These are phyloP conservation scores for Henckelia pumila DNA, from an alignment of 257 asterid genomes.

Conservation along the genomic window DNA sequence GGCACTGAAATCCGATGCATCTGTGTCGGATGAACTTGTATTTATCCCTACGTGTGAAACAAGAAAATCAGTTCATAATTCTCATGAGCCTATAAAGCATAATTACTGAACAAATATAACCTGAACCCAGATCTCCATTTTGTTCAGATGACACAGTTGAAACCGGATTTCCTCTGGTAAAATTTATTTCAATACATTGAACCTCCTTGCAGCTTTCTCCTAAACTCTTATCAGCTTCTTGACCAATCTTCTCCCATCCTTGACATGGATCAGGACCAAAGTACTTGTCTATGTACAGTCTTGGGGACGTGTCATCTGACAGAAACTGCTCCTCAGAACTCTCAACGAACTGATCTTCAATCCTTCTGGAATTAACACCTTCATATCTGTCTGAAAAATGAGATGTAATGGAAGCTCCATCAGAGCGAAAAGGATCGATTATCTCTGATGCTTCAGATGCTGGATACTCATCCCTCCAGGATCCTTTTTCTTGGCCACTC, in stretches of 20 bases:
- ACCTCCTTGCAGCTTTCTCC: constrained; percentile 66
- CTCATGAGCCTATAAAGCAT: neutral
- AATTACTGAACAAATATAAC: constrained; percentile 15
- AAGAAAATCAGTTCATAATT: constrained; percentile 9
- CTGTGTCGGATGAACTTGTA: constrained; percentile 38
- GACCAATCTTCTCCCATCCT: constrained; percentile 83
- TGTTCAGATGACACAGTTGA: constrained; percentile 29
- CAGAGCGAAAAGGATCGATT: constrained; percentile 46
- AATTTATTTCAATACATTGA: constrained; percentile 51
- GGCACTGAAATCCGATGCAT: constrained; percentile 24
- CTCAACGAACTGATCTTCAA: constrained; percentile 48
- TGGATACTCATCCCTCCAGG: constrained; percentile 58
- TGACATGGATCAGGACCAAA: constrained; percentile 88
- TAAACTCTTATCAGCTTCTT: constrained; percentile 31
- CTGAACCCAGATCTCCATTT: constrained; percentile 30
- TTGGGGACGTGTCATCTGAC: constrained; percentile 67
- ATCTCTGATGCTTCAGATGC: constrained; percentile 73
- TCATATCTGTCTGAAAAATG: constrained; percentile 43
- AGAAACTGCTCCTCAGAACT: constrained; percentile 66
- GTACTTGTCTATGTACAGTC: constrained; percentile 72
- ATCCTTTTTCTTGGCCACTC: constrained; percentile 38
- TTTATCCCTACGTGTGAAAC: constrained; percentile 27
- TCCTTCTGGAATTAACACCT: constrained; percentile 29
- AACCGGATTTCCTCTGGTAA: constrained; percentile 15
- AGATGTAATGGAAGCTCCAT: constrained; percentile 42